phyloP scores from a whole-genome alignment of 2,329 filamentous ascomycete genomes.

The Scedosporium dehoogii region DNA sequence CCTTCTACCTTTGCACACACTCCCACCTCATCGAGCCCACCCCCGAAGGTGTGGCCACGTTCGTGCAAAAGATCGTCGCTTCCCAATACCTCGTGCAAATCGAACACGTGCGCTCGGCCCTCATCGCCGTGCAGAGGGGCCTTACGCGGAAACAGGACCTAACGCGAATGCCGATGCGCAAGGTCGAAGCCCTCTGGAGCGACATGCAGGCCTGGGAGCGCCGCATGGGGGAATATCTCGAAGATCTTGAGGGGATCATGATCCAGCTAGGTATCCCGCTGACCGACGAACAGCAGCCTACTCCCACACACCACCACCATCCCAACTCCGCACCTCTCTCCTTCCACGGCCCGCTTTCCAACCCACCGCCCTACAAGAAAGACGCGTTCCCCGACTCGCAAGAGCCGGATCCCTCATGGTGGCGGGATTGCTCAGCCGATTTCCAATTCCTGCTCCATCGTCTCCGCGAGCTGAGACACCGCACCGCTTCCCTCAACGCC shows the following conservation, averaged over 20 bases:
- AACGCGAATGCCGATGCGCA: constrained; percentile 8
- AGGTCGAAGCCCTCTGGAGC: constrained; percentile 17
- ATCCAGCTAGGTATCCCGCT: constrained; percentile 16
- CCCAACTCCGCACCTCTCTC: neutral
- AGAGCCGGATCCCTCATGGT: neutral
- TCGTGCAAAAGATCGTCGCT: constrained; percentile 15
- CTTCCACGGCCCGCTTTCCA: neutral
- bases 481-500: neutral
- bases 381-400: neutral
- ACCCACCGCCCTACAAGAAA: neutral
- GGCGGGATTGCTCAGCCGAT: neutral
- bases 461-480: neutral
- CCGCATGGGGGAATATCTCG: constrained; percentile 16
- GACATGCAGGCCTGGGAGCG: constrained; percentile 17
- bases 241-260: constrained; percentile 16
- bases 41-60: constrained; percentile 9
- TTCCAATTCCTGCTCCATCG: neutral
- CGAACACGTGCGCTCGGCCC: constrained; percentile 13
- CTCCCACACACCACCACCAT: neutral
- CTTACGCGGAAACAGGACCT: constrained; percentile 17
- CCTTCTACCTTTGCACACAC: constrained; percentile 15
- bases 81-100: constrained; percentile 15
- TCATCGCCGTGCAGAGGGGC: constrained; percentile 14
- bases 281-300: neutral
- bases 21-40: constrained; percentile 9